These are phyloP conservation scores for Rhodotorula glutinis DNA, from an alignment of 1,284 basidiomycete species.

Conservation along the genomic window DNA sequence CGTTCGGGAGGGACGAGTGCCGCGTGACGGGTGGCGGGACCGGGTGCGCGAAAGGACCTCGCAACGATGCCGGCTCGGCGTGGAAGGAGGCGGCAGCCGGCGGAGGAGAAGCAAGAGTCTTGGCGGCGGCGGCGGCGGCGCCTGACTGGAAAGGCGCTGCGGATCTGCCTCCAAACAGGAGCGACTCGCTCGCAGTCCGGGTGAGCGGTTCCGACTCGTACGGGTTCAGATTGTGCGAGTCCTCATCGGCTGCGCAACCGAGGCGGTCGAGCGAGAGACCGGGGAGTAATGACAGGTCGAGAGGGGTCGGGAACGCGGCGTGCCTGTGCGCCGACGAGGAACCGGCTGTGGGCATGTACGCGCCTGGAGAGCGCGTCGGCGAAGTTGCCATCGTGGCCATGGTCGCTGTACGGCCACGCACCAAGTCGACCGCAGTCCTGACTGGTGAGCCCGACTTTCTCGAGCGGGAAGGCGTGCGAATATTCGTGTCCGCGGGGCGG, in stretches of 20 bases:
- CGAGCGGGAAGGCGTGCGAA: not conserved
- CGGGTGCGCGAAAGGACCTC: not conserved
- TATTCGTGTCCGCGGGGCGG: too few species aligned
- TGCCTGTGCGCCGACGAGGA: slow-evolving; percentile 17
- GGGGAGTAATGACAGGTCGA: not conserved
- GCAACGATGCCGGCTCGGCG: not conserved
- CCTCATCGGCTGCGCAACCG: slow-evolving; percentile 11
- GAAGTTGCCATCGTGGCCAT: not conserved
- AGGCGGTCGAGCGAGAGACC: slow-evolving; percentile 2
- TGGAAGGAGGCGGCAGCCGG: not conserved
- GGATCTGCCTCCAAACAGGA: slow-evolving; percentile 1
- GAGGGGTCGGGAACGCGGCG: slow-evolving; percentile 14
- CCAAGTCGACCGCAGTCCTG: too few species aligned
- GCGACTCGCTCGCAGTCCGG: not conserved
- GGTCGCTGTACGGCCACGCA: too few species aligned
- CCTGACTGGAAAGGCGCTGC: too few species aligned
- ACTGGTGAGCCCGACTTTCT: not conserved
- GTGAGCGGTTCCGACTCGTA: not conserved
- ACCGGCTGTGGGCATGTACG: slow-evolving; percentile 3
- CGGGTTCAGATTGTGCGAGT: not conserved
- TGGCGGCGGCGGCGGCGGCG: too few species aligned
- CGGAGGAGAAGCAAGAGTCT: too few species aligned
- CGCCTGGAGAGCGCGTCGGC: not conserved
- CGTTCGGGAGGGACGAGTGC: not conserved
- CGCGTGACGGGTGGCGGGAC: not conserved